Percentiles rank a stretch among this genome's conserved stretches.
These are phyloP conservation scores for Geum urbanum DNA, from an alignment of 306 rosid genomes.

Conservation along the genomic window DNA sequence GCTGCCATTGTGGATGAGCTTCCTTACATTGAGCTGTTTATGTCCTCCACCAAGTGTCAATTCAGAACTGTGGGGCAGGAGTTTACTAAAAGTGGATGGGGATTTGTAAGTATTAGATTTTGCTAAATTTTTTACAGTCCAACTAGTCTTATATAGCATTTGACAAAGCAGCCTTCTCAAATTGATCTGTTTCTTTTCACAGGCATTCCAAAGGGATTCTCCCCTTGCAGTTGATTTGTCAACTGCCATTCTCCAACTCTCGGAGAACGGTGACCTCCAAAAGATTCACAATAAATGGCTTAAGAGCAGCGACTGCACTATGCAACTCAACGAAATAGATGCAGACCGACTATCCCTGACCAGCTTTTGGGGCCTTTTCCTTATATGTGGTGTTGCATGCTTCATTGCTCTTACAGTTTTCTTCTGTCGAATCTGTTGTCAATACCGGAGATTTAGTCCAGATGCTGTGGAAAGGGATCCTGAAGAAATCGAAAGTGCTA, in stretches of 20 bases:
- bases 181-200: constrained; percentile 16
- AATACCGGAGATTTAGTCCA: constrained; percentile 47
- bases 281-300: constrained; percentile 83
- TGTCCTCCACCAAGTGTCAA: constrained; percentile 44
- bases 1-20: constrained; percentile 83
- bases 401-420: constrained; percentile 45
- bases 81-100: constrained; percentile 89
- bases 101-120: constrained; percentile 61
- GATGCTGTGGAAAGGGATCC: constrained; percentile 28
- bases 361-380: constrained; percentile 89
- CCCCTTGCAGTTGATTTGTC: constrained; percentile 84
- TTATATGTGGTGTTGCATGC: constrained; percentile 56
- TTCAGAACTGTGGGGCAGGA: constrained; percentile 76
- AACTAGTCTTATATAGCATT: not conserved
- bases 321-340: constrained; percentile 27
- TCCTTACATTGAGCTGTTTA: constrained; percentile 67
- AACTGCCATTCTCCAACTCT: constrained; percentile 87
- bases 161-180: constrained; percentile 7
- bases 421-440: constrained; percentile 43
- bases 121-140: too few relatives aligned
- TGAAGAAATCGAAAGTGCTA: constrained; percentile 32
- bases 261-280: constrained; percentile 75
- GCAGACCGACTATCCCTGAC: constrained; percentile 46
- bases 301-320: constrained; percentile 29
- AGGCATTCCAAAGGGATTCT: constrained; percentile 93